These are phyloP conservation scores for Sphenostylis stenocarpa DNA, from an alignment of 306 rosid species.

Conservation along the genomic window DNA sequence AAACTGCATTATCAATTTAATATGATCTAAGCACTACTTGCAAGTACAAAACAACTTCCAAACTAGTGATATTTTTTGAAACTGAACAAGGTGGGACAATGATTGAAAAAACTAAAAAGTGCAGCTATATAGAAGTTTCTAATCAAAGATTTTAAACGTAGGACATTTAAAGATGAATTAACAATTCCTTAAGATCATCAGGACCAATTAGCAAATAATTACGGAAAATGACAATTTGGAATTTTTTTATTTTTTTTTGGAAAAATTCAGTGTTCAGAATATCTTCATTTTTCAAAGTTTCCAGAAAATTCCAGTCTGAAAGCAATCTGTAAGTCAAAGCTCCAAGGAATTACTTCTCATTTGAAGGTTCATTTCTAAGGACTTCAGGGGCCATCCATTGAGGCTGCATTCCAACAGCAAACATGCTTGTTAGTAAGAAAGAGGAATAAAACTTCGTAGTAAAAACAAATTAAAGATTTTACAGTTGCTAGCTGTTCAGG, in stretches of 20 bases:
- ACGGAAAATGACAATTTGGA: background rate
- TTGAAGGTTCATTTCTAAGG: conserved; percentile 74
- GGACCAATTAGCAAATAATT: background rate
- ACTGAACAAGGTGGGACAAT: background rate
- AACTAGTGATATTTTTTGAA: background rate
- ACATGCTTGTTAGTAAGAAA: conserved; percentile 19
- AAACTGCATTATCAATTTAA: background rate
- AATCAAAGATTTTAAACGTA: background rate
- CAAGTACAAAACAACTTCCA: background rate
- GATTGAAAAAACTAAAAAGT: conserved; percentile 6
- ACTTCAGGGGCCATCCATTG: conserved; percentile 92
- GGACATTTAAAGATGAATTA: background rate
- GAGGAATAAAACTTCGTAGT: conserved; percentile 3
- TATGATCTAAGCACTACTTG: background rate
- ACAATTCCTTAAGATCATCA: background rate
- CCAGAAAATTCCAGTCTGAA: background rate
- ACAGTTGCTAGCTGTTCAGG: background rate
- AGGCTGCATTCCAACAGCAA: conserved; percentile 55
- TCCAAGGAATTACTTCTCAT: conserved; percentile 62
- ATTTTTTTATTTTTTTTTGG: background rate
- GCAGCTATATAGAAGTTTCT: background rate
- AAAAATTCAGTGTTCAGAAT: background rate
- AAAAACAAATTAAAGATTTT: background rate
- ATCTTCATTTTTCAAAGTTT: conserved; percentile 4
- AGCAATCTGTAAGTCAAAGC: background rate